Evolutionary conservation across 31 red algal genomes (phyloP), one percentile per base, ranked within the genome.

Genomic region (Odonthalia washingtoniensis): DNA sequence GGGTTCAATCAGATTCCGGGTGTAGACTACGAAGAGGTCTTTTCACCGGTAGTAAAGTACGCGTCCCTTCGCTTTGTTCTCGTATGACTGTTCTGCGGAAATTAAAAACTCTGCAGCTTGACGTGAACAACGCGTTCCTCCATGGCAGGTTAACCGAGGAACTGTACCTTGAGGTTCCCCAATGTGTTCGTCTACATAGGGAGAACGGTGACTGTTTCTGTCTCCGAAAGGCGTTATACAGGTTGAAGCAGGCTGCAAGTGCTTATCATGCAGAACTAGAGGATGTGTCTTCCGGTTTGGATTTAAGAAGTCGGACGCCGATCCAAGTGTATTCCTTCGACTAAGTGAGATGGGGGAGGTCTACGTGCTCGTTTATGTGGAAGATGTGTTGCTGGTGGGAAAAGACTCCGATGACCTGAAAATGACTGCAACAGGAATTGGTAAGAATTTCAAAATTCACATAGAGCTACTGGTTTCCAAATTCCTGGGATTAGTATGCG

Each of bases 111-210:
- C 34, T 74, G 28, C 40, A 75, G 16, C 5, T 94, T 30, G 76
- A 89, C 46, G n/a, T n/a, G n/a, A n/a, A n/a, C n/a, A n/a, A n/a
- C n/a, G n/a, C n/a, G n/a, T n/a, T n/a, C n/a, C n/a, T 88, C 3
- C 70, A 89, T 80, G 85, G 65, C 3, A 74, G 1, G 1, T 70
- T 94, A 16, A 69, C 57, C 5, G 78, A 84, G 78, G 78, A 88
- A 46, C 27, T 94, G 1, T 89, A 94, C 69, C 70, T 88, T 30
- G 41, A 94, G 4, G 74, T 75, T 21, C 77, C 53, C 1, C 72
- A 35, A 53, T 84, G 79, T 0, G 86, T 89, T 64, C 61, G 70
- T 41, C 26, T 82, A 12, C 21, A 53, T 2, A 52, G 53, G 21
- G 70, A 52, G 12, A 38, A 68, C 1, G 0, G 76, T 46, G 24